These are phyloP conservation scores for Aspergillus bombycis DNA, from an alignment of 2,329 filamentous ascomycete species.

Conservation along the genomic window DNA sequence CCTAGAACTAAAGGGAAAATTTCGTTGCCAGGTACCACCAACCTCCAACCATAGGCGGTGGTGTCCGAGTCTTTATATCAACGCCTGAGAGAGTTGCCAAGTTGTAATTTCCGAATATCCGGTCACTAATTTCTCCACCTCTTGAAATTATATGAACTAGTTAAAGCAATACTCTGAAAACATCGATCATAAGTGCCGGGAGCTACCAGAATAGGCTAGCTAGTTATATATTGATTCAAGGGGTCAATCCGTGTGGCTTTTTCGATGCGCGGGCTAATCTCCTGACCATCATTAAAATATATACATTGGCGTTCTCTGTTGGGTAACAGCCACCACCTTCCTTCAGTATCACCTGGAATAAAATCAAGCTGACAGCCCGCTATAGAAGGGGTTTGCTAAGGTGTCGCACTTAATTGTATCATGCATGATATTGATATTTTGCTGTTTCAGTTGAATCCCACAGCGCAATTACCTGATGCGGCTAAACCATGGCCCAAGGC, in stretches of 20 bases:
- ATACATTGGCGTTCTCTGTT: neutral
- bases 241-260: neutral
- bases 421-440: neutral
- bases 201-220: neutral
- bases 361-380: too few relatives aligned
- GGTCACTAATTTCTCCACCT: neutral
- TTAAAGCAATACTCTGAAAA: neutral
- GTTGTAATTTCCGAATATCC: conserved; percentile 11
- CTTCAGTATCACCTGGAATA: too few relatives aligned
- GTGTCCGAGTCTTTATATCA: neutral
- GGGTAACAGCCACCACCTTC: too few relatives aligned
- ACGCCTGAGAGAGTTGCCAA: neutral
- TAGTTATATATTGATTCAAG: neutral
- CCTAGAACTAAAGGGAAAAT: neutral
- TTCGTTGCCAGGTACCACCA: neutral
- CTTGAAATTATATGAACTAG: neutral
- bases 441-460: neutral
- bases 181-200: too few relatives aligned
- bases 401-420: neutral
- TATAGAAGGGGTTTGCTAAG: neutral
- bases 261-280: neutral
- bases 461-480: neutral
- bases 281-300: neutral
- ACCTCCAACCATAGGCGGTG: neutral
- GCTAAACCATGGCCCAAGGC: conserved; percentile 23